These are phyloP conservation scores for Apiotrichum sp. DNA, from an alignment of 1,284 basidiomycete species.

Conservation along the genomic window DNA sequence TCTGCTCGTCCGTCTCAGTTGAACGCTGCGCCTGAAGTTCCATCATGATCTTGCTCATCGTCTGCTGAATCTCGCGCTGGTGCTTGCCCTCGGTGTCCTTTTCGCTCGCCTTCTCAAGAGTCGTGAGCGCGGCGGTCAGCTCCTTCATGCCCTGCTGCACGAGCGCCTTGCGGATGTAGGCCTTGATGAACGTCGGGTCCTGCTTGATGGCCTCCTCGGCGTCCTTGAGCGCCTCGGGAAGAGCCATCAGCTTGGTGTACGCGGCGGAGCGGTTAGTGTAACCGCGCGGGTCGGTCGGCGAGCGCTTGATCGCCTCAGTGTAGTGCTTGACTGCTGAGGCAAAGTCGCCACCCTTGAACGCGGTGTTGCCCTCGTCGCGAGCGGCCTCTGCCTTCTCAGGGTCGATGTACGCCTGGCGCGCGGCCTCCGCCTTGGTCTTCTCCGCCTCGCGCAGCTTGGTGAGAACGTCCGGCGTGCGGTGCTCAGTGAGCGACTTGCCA, in stretches of 20 bases:
- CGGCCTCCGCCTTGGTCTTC: conserved; percentile 68
- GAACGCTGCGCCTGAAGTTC: conserved; percentile 76
- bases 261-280: conserved; percentile 98
- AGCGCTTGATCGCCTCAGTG: conserved; percentile 92
- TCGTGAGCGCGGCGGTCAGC: conserved; percentile 76
- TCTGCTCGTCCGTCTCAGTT: conserved; percentile 87
- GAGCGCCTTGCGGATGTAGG: conserved; percentile 87
- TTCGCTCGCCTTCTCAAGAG: conserved; percentile 64
- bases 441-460: conserved; percentile 83
- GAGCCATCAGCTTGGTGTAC: conserved; percentile 88
- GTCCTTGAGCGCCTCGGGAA: conserved; percentile 96
- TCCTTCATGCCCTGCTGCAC: conserved; percentile 89
- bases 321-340: conserved; percentile 89
- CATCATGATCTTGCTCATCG: conserved; percentile 71
- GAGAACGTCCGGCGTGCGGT: conserved; percentile 89
- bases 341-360: conserved; percentile 89
- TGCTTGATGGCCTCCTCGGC: conserved; percentile 87
- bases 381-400: conserved; percentile 77
- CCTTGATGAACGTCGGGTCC: conserved; percentile 88
- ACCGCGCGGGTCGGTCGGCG: conserved; percentile 79
- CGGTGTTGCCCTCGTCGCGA: conserved; percentile 83
- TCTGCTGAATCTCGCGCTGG: conserved; percentile 68
- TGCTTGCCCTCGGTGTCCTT: conserved; percentile 73
- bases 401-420: conserved; percentile 80
- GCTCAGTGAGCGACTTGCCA: conserved; percentile 89